Base-by-base conservation (phyloP, 2,329 filamentous ascomycete genomes). In the Pseudocercospora macadamiae region DNA sequence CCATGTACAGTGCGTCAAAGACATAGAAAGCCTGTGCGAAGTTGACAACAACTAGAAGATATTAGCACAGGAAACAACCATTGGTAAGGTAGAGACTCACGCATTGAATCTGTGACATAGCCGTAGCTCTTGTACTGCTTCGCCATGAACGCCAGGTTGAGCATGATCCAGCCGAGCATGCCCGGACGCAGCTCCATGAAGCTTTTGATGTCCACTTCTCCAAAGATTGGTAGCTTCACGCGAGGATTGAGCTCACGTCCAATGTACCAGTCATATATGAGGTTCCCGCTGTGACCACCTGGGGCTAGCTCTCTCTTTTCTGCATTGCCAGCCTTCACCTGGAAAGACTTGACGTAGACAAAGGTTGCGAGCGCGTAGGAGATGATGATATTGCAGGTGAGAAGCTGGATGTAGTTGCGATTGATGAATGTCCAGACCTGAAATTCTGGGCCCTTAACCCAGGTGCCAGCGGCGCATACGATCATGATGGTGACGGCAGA, bases 201-300 rank as follows among this genome's bases (percentile, higher is more conserved):
- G 60, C 88, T 82, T 77, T 97, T 97, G 76, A 97, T 89, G 71
- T 97, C 93, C 51, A 97, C 82, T 67, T 91, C 89, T 59, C 91
- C 91, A 64, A 96, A 82, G 49, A 96, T 74, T 2, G 92, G 92
- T 21, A 96, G 78, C 0, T 82, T 85, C 60, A 96, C 76, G 49
- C 93, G 90, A 2, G 93, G 93, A 77, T 97, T 97, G 61, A 97
- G 86, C 75, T 97, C 93, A 25, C 93, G 90, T 18, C 93, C 93
- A 65, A 97, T 97, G 77, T 92, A 97, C 86, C 91, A 97, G 76
- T 97, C 93, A 74, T 97, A 97, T 34, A 97, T 76, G 63, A 91
- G 78, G 75, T 96, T 97, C 58, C 92, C 93, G 1, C 86, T 87
- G 71, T 89, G 85, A 14, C 92, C 93, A 42, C 93, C 92, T 1